Evolutionary conservation across 768 basidiomycete genomes (phyloP).

Genomic region (Neoboletus brunneissimus): DNA sequence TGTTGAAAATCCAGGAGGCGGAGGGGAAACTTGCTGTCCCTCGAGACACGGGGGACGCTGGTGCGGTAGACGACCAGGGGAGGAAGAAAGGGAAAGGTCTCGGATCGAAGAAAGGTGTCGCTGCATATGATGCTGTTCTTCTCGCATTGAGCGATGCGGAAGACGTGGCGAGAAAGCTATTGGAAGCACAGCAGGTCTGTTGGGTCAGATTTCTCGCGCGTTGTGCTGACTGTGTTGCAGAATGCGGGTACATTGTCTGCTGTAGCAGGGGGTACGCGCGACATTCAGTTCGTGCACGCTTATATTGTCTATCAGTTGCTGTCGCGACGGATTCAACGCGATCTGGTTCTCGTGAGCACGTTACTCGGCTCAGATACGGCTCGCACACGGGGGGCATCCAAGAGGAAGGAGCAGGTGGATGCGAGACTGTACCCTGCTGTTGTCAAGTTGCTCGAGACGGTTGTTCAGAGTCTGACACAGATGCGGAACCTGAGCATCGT

Average conservation of each 20-base stretch:
- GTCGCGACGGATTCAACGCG: slow-evolving; percentile 83
- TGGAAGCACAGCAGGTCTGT: slow-evolving; percentile 80
- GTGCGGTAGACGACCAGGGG: slow-evolving; percentile 25
- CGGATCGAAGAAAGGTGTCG: slow-evolving; percentile 71
- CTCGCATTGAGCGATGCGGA: slow-evolving; percentile 88
- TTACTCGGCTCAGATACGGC: slow-evolving; percentile 47
- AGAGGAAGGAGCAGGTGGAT: slow-evolving; percentile 54
- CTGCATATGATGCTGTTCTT: slow-evolving; percentile 84
- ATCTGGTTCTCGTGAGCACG: slow-evolving; percentile 74
- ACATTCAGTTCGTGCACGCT: slow-evolving; percentile 81
- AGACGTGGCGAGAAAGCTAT: slow-evolving; percentile 72
- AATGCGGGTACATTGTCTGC: slow-evolving; percentile 40
- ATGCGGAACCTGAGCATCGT: slow-evolving; percentile 82
- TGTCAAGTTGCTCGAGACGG: slow-evolving; percentile 83
- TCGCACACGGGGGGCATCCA: slow-evolving; percentile 23
- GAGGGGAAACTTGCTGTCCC: slow-evolving; percentile 53
- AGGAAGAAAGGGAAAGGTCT: slow-evolving; percentile 39
- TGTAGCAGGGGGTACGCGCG: slow-evolving; percentile 51
- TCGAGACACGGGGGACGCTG: slow-evolving; percentile 24
- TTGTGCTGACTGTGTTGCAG: slow-evolving; percentile 26
- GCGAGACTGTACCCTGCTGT: slow-evolving; percentile 78
- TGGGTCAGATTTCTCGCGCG: background rate
- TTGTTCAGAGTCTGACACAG: slow-evolving; percentile 80
- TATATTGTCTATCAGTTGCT: slow-evolving; percentile 88
- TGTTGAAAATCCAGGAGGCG: slow-evolving; percentile 80